Base-by-base conservation (phyloP, 352 stramenopile species). In the Phytopythium sindhum region DNA sequence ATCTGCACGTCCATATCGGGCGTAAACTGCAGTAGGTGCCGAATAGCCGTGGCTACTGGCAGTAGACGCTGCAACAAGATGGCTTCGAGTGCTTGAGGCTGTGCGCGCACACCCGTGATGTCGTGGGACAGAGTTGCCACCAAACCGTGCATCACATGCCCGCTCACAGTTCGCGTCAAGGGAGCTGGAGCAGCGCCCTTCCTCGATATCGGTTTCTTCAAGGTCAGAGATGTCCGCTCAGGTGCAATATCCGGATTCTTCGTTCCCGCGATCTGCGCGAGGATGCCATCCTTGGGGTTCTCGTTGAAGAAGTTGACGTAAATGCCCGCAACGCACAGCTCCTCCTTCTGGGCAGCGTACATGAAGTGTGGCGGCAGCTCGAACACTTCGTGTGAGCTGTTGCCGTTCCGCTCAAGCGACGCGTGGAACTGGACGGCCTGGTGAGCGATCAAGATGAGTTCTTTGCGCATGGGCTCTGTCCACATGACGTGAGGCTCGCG, bases 261-360 rank as follows among this genome's bases (percentile, higher is more conserved):
- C 19, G 79, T 89, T 12, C 85, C 86, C 54, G 86, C 77, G 63
- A 95, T 91, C 61, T 93, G 85, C 17, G 87, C 77, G 7, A 86
- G 66, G 33, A 95, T 81, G 12, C 81, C 84, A 54, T 74, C 73
- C 55, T 94, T 82, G 11, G 87, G 85, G 57, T 90, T 90, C 61
- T 91, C 84, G 67, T 95, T 95, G 74, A 91, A 95, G 39, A 89
- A 95, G 65, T 95, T 95, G 23, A 95, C 87, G 71, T 93, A 95
- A 61, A 95, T 94, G 21, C 86, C 87, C 21, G 87, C 87, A 2
- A 95, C 85, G 33, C 87, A 92, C 35, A 95, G 59, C 57, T 95
- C 87, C 69, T 92, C 80, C 62, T 89, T 89, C 65, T 95, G 87
- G 21, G 87, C 87, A 21, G 75, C 66, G 60, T 91, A 95, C 74